These are phyloP conservation scores for Lithohypha guttulata DNA, from an alignment of 2,329 filamentous ascomycete genomes.

Conservation along the genomic window DNA sequence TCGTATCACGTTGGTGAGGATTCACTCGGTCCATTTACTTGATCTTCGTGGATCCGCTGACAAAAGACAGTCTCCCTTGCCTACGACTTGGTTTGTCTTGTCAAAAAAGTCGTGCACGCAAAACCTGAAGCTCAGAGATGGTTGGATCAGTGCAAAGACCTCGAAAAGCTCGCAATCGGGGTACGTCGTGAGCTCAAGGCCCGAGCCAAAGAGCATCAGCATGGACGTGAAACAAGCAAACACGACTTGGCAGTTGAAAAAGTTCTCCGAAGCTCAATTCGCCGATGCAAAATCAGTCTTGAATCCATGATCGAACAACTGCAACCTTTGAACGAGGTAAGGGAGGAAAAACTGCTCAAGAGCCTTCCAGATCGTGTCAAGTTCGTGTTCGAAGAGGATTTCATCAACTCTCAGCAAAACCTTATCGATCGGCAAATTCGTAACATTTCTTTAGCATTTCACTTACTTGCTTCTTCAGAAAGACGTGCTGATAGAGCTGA, in stretches of 20 bases:
- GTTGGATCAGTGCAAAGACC: not conserved
- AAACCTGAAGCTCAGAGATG: not conserved
- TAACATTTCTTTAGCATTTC: not conserved
- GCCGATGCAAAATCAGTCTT: not conserved
- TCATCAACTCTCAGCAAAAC: not conserved
- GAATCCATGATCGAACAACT: not conserved
- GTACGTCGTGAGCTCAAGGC: not conserved
- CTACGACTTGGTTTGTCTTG: not conserved
- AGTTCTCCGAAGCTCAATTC: not conserved
- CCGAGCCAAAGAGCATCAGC: not conserved
- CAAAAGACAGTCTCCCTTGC: not conserved
- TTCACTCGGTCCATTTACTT: no score
- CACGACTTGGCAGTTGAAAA: not conserved
- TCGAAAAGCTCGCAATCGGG: not conserved
- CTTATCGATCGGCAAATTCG: not conserved
- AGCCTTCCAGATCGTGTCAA: not conserved
- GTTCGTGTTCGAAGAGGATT: not conserved
- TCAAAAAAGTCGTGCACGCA: not conserved
- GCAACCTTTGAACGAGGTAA: not conserved
- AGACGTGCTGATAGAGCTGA: not conserved
- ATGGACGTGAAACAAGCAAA: not conserved
- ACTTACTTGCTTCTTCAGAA: not conserved
- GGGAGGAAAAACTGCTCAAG: not conserved
- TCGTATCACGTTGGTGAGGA: not conserved
- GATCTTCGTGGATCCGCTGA: no score